Percentiles rank a stretch among this genome's conserved stretches.
Evolutionary conservation across 2,329 filamentous ascomycete genomes (phyloP).

Genomic region (Colletotrichum destructivum): DNA sequence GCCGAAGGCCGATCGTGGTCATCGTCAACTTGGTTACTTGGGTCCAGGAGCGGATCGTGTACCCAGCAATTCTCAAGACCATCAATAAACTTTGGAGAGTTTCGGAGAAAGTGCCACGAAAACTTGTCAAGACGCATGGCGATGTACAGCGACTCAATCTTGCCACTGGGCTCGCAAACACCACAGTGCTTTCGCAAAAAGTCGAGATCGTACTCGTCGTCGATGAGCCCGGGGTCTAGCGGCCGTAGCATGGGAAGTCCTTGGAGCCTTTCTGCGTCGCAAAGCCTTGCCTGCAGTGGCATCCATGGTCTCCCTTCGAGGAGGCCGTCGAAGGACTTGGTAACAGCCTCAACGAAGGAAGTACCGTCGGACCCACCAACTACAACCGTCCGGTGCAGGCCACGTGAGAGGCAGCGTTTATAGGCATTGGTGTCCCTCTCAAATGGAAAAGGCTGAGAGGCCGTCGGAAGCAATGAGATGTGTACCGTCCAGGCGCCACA

Average conservation of each 20-base stretch:
- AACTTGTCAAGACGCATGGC: conserved; percentile 68
- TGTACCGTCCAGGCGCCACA: conserved; percentile 70
- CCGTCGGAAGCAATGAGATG: conserved; percentile 70
- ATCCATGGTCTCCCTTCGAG: conserved; percentile 68
- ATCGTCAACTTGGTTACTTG: conserved; percentile 53
- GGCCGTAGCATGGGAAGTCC: conserved; percentile 73
- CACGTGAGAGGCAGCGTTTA: conserved; percentile 72
- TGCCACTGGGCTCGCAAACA: conserved; percentile 68
- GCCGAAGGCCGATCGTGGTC: conserved; percentile 59
- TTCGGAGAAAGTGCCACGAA: conserved; percentile 69
- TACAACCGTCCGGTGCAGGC: conserved; percentile 71
- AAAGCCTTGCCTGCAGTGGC: conserved; percentile 71
- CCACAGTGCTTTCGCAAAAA: conserved; percentile 70
- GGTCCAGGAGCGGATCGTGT: conserved; percentile 66
- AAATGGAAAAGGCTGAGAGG: conserved; percentile 70
- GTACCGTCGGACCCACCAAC: conserved; percentile 64
- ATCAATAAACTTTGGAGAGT: conserved; percentile 63
- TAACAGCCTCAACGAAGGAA: conserved; percentile 65
- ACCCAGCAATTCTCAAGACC: conserved; percentile 71
- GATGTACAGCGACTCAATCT: conserved; percentile 73
- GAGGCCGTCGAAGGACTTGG: conserved; percentile 64
- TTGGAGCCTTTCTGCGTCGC: conserved; percentile 67
- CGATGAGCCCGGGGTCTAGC: conserved; percentile 61
- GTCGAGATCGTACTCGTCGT: conserved; percentile 61
- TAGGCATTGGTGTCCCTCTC: conserved; percentile 74